Conservation (phyloP, 1,284 basidiomycete genomes). For the Cutaneotrichosporon sp. region DNA sequence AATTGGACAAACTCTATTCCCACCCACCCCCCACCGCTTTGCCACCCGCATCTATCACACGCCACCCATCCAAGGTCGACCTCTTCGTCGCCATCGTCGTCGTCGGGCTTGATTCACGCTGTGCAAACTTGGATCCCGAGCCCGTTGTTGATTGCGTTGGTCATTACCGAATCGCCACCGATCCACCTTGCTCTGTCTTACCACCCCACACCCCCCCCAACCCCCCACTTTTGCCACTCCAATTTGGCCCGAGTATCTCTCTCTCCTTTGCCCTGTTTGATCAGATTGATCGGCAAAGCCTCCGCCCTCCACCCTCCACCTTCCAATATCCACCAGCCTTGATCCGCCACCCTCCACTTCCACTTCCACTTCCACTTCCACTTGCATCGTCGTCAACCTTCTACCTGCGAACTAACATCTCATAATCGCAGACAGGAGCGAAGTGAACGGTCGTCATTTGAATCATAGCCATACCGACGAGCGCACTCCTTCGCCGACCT, state of each 20-base stretch:
- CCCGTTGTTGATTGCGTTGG: not conserved
- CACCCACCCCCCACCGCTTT: not conserved
- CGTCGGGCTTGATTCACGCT: not conserved
- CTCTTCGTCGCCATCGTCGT: not conserved
- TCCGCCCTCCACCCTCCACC: not conserved
- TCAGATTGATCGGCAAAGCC: not conserved
- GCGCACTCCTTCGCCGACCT: slow-evolving; percentile 52
- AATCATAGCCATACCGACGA: slow-evolving; percentile 45
- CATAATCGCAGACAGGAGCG: slow-evolving; percentile 33
- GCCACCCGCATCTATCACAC: not conserved
- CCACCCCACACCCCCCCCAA: no score
- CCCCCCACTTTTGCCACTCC: slow-evolving; percentile 8
- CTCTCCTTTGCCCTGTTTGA: no score
- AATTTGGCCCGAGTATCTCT: not conserved
- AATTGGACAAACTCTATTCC: not conserved
- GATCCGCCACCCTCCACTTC: not conserved
- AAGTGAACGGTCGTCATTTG: slow-evolving; percentile 45
- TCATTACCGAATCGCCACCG: not conserved
- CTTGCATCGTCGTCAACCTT: not conserved
- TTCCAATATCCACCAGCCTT: not conserved
- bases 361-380: not conserved
- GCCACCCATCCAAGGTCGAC: not conserved
- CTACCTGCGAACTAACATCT: not conserved
- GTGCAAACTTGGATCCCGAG: not conserved
- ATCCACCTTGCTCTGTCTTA: not conserved